phyloP scores from a whole-genome alignment of 1,284 basidiomycete genomes.

The Rhizoctonia solani region DNA sequence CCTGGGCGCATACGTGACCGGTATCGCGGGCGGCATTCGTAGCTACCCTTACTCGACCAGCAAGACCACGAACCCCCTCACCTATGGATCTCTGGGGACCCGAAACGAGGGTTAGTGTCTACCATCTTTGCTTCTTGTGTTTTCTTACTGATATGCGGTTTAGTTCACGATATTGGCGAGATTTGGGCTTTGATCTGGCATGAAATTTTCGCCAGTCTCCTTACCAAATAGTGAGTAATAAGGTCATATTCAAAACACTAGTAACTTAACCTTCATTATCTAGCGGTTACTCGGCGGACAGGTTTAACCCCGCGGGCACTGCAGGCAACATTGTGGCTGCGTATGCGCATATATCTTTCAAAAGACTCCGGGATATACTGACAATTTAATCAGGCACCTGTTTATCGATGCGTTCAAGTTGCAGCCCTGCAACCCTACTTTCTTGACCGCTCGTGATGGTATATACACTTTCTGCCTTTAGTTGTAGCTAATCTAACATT shows the following conservation, averaged over 20 bases:
- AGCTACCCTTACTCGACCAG: constrained; percentile 29
- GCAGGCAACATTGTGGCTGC: background rate
- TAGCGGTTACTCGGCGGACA: background rate
- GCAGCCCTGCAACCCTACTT: constrained; percentile 37
- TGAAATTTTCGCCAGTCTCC: constrained; percentile 23
- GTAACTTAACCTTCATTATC: no score
- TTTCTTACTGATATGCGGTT: no score
- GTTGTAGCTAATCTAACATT: background rate
- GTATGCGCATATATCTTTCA: background rate
- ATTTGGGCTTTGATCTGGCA: constrained; percentile 28
- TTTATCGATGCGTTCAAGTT: constrained; percentile 26
- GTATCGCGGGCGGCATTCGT: constrained; percentile 5
- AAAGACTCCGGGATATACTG: background rate
- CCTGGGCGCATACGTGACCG: constrained; percentile 1
- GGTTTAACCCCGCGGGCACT: background rate
- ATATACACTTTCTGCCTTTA: background rate
- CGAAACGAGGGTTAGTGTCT: no score
- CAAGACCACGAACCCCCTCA: constrained; percentile 18
- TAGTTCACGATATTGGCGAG: constrained; percentile 34
- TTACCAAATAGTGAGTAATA: constrained; percentile 27
- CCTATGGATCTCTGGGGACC: constrained; percentile 6
- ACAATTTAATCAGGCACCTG: constrained; percentile 14
- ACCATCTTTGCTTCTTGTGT: no score
- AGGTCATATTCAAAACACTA: background rate
- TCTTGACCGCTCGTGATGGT: constrained; percentile 33